A percentile compares a stretch with the other conserved stretches of the same genome.
Conservation (phyloP, 163 green algal genomes). For the Prototheca wickerhamii region DNA sequence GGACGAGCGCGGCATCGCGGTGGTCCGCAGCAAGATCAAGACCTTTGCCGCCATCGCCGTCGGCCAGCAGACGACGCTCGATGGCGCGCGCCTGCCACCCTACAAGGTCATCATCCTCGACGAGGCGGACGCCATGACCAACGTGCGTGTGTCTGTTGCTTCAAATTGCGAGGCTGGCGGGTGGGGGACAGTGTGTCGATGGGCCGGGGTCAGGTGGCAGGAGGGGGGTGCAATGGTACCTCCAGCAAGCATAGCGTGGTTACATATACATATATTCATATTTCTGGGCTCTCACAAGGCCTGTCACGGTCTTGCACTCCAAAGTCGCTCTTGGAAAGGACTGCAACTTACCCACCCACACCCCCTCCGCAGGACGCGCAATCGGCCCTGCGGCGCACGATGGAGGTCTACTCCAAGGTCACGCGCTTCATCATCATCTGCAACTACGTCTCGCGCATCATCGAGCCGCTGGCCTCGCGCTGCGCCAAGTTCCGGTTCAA, state of each 20-base stretch:
- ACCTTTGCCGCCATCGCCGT: conserved; percentile 33
- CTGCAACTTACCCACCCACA: not conserved
- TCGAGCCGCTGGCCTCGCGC: conserved; percentile 81
- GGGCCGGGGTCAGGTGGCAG: no score
- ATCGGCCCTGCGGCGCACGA: conserved; percentile 91
- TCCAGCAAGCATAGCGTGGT: no score
- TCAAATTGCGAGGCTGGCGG: not conserved
- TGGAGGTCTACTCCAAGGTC: conserved; percentile 90
- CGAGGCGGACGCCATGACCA: conserved; percentile 95
- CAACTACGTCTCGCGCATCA: conserved; percentile 98
- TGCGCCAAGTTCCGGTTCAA: conserved; percentile 93
- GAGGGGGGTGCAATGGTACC: no score
- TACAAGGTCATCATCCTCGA: conserved; percentile 98
- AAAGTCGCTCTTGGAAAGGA: no score
- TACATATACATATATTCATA: not conserved
- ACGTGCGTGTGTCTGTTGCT: conserved; percentile 28
- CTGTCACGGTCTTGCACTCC: no score
- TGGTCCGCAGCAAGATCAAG: conserved; percentile 64
- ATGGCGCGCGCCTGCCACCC: conserved; percentile 74
- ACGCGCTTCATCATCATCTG: conserved; percentile 97
- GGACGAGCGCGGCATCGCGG: conserved; percentile 92
- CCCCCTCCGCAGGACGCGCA: conserved; percentile 75
- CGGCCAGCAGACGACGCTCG: conserved; percentile 11
- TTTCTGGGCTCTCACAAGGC: not conserved
- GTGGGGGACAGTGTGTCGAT: not conserved